phyloP scores from a whole-genome alignment of 2,329 filamentous ascomycete species.

The Cordyceps fumosorosea region DNA sequence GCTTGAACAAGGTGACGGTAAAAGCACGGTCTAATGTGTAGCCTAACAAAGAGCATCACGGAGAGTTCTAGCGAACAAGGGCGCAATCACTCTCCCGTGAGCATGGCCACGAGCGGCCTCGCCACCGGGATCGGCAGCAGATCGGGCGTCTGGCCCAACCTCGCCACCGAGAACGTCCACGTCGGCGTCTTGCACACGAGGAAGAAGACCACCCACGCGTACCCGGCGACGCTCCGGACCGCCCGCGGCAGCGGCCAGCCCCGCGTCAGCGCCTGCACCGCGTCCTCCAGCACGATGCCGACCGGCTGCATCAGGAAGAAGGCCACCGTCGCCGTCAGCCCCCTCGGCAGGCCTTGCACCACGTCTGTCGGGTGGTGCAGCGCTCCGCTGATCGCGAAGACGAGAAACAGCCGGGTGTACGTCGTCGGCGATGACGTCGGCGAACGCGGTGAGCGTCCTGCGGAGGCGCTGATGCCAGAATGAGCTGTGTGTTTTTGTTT shows the following conservation, averaged over 20 bases:
- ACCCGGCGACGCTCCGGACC: slow-evolving; percentile 1
- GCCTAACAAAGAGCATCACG: neutral
- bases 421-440: slow-evolving; percentile 10
- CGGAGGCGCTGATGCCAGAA: slow-evolving; percentile 8
- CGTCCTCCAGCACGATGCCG: slow-evolving; percentile 14
- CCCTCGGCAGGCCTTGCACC: neutral
- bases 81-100: neutral
- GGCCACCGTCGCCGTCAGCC: neutral
- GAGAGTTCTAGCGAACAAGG: neutral
- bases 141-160: neutral
- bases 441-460: slow-evolving; percentile 3
- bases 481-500: neutral
- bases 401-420: slow-evolving; percentile 11
- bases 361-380: slow-evolving; percentile 8
- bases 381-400: slow-evolving; percentile 9
- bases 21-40: neutral
- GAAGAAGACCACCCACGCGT: neutral
- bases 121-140: neutral
- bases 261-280: slow-evolving; percentile 4
- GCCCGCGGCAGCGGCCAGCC: neutral
- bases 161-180: neutral
- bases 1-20: neutral
- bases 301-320: slow-evolving; percentile 14
- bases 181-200: neutral
- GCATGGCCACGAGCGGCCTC: neutral